Conservation (phyloP, 2,329 filamentous ascomycete species). For the Clonostachys solani region DNA sequence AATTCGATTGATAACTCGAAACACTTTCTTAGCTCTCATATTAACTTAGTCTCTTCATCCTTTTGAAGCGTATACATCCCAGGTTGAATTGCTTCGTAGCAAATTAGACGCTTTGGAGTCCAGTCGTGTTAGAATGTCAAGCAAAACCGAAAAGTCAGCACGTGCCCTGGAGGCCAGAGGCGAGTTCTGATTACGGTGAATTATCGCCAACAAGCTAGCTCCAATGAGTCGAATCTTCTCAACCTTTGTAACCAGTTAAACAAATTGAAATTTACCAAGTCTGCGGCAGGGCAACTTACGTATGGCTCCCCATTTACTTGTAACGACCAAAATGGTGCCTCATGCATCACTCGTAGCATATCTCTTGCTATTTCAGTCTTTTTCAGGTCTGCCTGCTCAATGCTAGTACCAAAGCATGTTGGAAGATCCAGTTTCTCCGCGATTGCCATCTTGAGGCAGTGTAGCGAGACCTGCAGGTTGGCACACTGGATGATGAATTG, state of each 20-base stretch:
- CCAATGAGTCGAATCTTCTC: constrained; percentile 33
- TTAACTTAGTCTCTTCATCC: neutral
- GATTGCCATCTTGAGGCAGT: constrained; percentile 36
- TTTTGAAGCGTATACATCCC: neutral
- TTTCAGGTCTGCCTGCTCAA: constrained; percentile 22
- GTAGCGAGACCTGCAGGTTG: constrained; percentile 31
- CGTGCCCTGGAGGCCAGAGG: constrained; percentile 28
- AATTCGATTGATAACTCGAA: neutral
- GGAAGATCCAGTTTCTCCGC: constrained; percentile 26
- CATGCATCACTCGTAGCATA: constrained; percentile 31
- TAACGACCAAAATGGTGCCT: constrained; percentile 34
- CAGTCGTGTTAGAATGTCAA: constrained; percentile 32
- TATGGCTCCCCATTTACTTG: constrained; percentile 33
- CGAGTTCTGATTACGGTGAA: constrained; percentile 28
- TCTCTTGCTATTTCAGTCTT: constrained; percentile 38
- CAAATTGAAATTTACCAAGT: too few species aligned
- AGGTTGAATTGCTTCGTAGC: constrained; percentile 17
- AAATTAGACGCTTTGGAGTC: constrained; percentile 38
- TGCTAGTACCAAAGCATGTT: constrained; percentile 18
- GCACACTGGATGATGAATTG: constrained; percentile 31
- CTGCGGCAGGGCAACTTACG: constrained; percentile 14
- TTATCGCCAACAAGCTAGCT: constrained; percentile 28
- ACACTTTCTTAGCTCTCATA: neutral
- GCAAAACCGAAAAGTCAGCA: constrained; percentile 28
- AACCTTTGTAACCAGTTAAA: constrained; percentile 15